These are phyloP conservation scores for apple (Malus domestica) DNA, from an alignment of 306 rosid species.

Conservation along the genomic window ASM211411v1 NC_041801.1:8440001-8440500, in stretches of 20 bases:
- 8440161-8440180: conserved; percentile 84
- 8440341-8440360: conserved; percentile 89
- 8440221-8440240: conserved; percentile 3
- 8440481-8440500: too few relatives aligned
- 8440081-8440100: conserved; percentile 36
- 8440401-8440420: conserved; percentile 67
- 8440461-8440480: too few relatives aligned
- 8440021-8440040: conserved; percentile 70
- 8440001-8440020: conserved; percentile 86
- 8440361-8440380: conserved; percentile 57
- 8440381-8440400: conserved; percentile 40
- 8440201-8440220: conserved; percentile 61
- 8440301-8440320: conserved; percentile 78
- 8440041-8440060: conserved; percentile 37
- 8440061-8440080: conserved; percentile 17
- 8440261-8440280: conserved; percentile 61
- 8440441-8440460: too few relatives aligned
- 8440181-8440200: conserved; percentile 78
- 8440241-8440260: conserved; percentile 37
- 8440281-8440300: conserved; percentile 77
- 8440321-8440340: conserved; percentile 79
- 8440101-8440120: conserved; percentile 56
- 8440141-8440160: conserved; percentile 61
- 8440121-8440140: conserved; percentile 66
- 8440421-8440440: not conserved